Evolutionary conservation across 805 yeast genomes (phyloP).

Genomic region (Wickerhamiella cacticola): DNA sequence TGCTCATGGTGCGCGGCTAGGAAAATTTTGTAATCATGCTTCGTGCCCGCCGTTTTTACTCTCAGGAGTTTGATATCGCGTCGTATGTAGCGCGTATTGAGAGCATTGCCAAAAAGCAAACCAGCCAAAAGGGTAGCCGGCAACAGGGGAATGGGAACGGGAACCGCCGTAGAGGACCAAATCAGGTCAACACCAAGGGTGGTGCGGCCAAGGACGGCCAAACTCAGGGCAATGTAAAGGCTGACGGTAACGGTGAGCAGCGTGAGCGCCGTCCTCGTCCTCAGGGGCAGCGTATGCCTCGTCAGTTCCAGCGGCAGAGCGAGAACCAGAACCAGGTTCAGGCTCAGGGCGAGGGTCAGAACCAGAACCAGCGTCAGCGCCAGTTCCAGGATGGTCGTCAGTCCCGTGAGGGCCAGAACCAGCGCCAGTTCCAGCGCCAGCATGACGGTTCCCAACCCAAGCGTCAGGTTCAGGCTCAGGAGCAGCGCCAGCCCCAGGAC

Average conservation of each 20-base stretch:
- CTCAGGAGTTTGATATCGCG: conserved; percentile 17
- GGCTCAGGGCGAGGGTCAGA: neutral
- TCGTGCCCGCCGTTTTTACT: conserved; percentile 14
- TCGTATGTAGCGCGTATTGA: conserved; percentile 20
- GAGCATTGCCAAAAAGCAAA: conserved; percentile 16
- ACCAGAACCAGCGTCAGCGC: neutral
- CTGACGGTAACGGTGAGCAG: neutral
- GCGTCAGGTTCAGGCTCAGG: neutral
- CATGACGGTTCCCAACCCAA: neutral
- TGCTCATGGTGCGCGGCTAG: conserved; percentile 7
- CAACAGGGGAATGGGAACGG: neutral
- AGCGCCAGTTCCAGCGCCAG: too few species aligned
- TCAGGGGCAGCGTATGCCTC: neutral
- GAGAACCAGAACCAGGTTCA: neutral
- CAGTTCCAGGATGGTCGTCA: neutral
- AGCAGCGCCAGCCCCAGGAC: too few species aligned
- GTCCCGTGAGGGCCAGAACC: neutral
- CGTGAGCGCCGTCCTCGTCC: neutral
- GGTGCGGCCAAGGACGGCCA: neutral
- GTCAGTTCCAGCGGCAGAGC: neutral
- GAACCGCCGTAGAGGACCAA: neutral
- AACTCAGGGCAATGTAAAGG: neutral
- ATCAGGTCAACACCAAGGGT: neutral
- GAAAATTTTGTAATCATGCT: conserved; percentile 8
- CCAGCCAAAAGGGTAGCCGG: neutral